Evolutionary conservation across 108 stramenopile genomes (phyloP).

Genomic region (Conticribra weissflogii): DNA sequence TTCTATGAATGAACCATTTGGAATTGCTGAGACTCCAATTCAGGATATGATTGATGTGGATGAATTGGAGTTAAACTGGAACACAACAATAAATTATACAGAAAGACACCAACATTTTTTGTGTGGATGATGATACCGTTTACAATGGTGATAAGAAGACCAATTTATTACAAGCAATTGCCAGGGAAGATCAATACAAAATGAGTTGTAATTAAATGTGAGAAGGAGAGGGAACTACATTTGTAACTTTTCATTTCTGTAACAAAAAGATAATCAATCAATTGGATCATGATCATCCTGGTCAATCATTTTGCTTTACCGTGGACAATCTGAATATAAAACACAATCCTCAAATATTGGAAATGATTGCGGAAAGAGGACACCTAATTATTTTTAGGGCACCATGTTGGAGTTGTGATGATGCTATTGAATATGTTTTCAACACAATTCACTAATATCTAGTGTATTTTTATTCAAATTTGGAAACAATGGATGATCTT

Average conservation of each 20-base stretch:
- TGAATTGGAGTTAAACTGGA: slow-evolving; percentile 20
- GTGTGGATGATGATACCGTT: background rate
- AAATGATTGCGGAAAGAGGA: slow-evolving; percentile 17
- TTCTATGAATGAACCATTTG: background rate
- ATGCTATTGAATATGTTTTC: slow-evolving; percentile 39
- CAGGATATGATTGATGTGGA: slow-evolving; percentile 25
- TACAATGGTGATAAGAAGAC: slow-evolving; percentile 21
- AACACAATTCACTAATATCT: slow-evolving; percentile 26
- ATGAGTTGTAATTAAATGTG: slow-evolving; percentile 18
- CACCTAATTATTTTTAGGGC: slow-evolving; percentile 32
- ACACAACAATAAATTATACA: background rate
- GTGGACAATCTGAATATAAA: slow-evolving; percentile 39
- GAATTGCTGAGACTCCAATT: background rate
- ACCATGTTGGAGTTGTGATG: slow-evolving; percentile 38
- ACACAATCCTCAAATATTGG: slow-evolving; percentile 14
- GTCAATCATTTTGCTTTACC: slow-evolving; percentile 18
- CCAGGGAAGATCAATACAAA: slow-evolving; percentile 2
- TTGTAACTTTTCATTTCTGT: slow-evolving; percentile 11
- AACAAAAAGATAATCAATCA: slow-evolving; percentile 12
- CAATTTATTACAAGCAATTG: slow-evolving; percentile 28
- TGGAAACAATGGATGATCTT: slow-evolving; percentile 10
- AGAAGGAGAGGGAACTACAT: slow-evolving; percentile 16
- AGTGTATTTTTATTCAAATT: background rate
- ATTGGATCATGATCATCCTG: background rate
- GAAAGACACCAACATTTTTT: slow-evolving; percentile 5